Evolutionary conservation across 441 rosid species (phyloP).

Genomic region (Theobroma grandiflorum): DNA sequence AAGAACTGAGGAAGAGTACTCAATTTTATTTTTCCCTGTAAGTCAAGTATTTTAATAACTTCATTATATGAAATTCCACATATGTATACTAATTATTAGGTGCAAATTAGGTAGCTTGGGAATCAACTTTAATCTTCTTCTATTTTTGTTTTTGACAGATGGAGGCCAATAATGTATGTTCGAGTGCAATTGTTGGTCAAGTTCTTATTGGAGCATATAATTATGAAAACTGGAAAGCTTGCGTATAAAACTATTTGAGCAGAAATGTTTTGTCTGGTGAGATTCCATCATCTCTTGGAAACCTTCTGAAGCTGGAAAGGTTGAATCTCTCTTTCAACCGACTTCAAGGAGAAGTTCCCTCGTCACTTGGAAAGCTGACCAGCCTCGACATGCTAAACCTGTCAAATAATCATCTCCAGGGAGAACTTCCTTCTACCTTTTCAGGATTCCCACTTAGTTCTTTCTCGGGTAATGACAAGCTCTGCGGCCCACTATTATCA

Average conservation of each 20-base stretch:
- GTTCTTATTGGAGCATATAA: neutral
- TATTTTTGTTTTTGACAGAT: no score
- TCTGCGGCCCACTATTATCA: constrained; percentile 69
- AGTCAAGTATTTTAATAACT: no score
- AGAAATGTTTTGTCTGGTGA: constrained; percentile 61
- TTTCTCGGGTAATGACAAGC: constrained; percentile 60
- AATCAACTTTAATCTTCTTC: no score
- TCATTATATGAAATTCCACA: no score
- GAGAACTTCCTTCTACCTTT: constrained; percentile 64
- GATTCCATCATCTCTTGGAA: constrained; percentile 74
- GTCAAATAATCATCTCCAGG: constrained; percentile 77
- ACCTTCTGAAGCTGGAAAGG: constrained; percentile 68
- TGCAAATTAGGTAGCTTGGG: no score
- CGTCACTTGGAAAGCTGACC: constrained; percentile 69
- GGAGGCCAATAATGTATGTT: no score
- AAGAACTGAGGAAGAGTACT: no score
- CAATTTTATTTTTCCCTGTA: no score
- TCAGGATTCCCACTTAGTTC: constrained; percentile 68
- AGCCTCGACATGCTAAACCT: constrained; percentile 81
- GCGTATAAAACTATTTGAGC: constrained; percentile 46
- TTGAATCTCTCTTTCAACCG: constrained; percentile 76
- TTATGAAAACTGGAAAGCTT: neutral
- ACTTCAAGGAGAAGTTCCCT: constrained; percentile 71
- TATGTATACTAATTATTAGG: no score
- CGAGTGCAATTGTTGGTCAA: no score